Base-by-base conservation (phyloP, 768 basidiomycete genomes). In the Tricholoma saponaceum region DNA sequence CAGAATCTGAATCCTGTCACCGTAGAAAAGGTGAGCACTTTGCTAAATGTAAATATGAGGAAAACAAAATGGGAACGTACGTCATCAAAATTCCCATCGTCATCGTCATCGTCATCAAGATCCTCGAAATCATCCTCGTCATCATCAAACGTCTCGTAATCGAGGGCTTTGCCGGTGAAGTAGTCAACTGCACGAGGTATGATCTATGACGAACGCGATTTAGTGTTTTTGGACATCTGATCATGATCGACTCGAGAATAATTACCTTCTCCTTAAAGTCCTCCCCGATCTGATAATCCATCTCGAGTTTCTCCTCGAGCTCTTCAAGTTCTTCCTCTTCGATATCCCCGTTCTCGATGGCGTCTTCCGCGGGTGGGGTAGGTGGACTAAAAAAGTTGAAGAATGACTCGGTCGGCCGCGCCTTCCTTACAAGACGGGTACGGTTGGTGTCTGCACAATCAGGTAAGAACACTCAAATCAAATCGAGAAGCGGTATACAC, bases 311-410 rank as follows among this genome's bases (percentile, higher is more conserved):
- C 71, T 89, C 90, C 71, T 98, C 95, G 44, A 97, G 79, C 60
- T 94, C 95, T 52, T 92, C 91, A 0, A 96, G 81, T 22, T 92
- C 91, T 0, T 93, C 90, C 1, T 88, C 89, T 0, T 91, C 91
- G 18, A 90, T 76, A 2, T 94, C 92, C 23, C 80, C 84, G 25
- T 74, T 79, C 58, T 92, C 89, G 49, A 89, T 71, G 41, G 76
- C 80, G 46, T 87, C 85, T 10, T 89, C 84, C 5, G 81, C 70
- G 3, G 92, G 90, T 2, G 89, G 85, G 22, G 77, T 70, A 14
- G 92, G 93, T 9, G 94, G 92, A 54, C 77, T 76, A 83, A 99
- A 99, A 78, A 98, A 99, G 82, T 94, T 93, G 88, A 99, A 99
- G 83, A 99, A 98, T 13, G 96, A 98, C 32, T 95, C 92, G 5